Evolutionary conservation across 2,329 filamentous ascomycete genomes (phyloP).

Genomic region (Magnaporthiopsis poae): DNA sequence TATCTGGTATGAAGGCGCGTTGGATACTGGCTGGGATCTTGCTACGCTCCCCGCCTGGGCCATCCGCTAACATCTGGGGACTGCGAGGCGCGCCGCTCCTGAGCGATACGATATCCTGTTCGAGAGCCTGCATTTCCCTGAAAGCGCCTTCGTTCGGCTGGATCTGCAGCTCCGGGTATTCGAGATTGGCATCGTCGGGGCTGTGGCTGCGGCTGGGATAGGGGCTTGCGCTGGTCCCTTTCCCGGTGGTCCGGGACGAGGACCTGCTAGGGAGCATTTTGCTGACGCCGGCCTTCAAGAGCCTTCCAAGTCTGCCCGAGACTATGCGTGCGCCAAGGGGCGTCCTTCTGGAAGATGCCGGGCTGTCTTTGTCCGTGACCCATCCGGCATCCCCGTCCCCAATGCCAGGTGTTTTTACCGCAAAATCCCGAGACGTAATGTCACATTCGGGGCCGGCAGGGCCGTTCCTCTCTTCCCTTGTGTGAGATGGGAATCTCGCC

Average conservation of each 20-base stretch:
- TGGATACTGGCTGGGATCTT: background rate
- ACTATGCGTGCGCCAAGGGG: background rate
- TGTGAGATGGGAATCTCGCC: constrained; percentile 25
- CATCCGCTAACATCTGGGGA: background rate
- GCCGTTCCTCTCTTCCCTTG: constrained; percentile 20
- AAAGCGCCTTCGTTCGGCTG: constrained; percentile 13
- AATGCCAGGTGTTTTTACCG: constrained; percentile 15
- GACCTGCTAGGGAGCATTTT: constrained; percentile 17
- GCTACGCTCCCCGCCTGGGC: background rate
- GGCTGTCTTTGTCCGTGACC: constrained; percentile 17
- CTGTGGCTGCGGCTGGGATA: constrained; percentile 11
- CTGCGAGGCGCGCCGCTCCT: constrained; percentile 9
- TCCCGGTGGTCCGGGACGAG: no score
- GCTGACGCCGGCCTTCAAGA: constrained; percentile 10
- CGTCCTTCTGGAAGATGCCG: background rate
- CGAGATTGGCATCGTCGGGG: constrained; percentile 11
- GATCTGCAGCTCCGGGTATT: constrained; percentile 18
- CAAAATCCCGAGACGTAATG: constrained; percentile 22
- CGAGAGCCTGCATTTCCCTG: constrained; percentile 15
- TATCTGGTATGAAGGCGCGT: background rate
- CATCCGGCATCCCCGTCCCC: constrained; percentile 13
- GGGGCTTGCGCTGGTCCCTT: constrained; percentile 4
- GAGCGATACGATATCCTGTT: constrained; percentile 15
- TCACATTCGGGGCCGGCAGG: constrained; percentile 17
- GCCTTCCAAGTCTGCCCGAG: background rate